Base-by-base conservation (phyloP, 108 stramenopile species). In the Cylindrotheca closterium region DNA sequence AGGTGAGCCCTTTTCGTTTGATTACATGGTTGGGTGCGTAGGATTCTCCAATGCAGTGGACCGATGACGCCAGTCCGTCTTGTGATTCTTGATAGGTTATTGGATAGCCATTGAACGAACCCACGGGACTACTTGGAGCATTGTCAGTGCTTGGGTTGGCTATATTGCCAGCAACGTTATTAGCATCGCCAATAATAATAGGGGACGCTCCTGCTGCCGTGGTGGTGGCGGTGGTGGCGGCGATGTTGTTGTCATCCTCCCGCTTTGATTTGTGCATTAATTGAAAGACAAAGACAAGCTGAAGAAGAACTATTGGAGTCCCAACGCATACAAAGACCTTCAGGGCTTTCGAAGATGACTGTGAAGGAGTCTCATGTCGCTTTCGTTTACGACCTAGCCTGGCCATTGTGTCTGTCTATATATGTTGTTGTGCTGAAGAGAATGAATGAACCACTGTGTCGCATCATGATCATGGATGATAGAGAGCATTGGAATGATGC, bases 41-140 rank as follows among this genome's bases (percentile, higher is more conserved):
- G 29, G 68, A 70, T 17, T 79, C 73, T n/a, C 78, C 78, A 34
- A 66, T 55, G 49, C 78, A 79, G 45, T 74, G 78, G 17, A 73
- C 30, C 22, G 65, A 57, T 0, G 78, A 79, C 21, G 68, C 45
- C 17, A 78, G 24, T 28, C 30, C 15, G 26, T 34, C 17, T 22
- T 4, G 1, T 30, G 46, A 30, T 3, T 54, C 30, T 27, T 58
- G 31, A 47, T 61, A 33, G 47, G 65, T 66, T 23, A 77, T 68
- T 8, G 75, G 75, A 66, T 57, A 70, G 5, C 68, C 64, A 60
- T 77, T 77, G 59, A 77, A 77, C 15, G 29, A 63, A 1, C 75
- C 75, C 47, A 61, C 69, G 7, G 73, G 60, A 15, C 37, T 42
- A 7, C 15, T 15, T 42, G 37, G 15, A 42, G 15, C 7, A 15